Percentiles rank a stretch among this genome's conserved stretches.
phyloP scores from a whole-genome alignment of 345 rosid genomes.

The Arabis alpina region DNA sequence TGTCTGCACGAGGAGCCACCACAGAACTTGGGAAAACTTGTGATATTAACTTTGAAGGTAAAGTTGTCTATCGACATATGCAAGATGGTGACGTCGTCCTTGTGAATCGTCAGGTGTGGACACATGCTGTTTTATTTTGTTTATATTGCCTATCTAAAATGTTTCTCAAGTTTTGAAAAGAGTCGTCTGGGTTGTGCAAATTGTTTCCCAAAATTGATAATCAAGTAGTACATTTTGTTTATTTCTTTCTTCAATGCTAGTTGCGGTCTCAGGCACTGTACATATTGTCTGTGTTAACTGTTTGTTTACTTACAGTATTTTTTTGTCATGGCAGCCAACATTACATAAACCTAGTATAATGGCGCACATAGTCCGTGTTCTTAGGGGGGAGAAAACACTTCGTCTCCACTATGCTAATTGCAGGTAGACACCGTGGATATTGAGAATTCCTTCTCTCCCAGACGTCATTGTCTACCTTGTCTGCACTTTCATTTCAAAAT shows the following conservation, averaged over 20 bases:
- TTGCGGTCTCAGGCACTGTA: neutral
- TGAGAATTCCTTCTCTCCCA: neutral
- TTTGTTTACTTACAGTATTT: constrained; percentile 28
- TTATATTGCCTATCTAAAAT: constrained; percentile 1
- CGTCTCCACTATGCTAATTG: constrained; percentile 99
- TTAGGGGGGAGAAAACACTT: constrained; percentile 92
- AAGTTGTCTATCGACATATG: constrained; percentile 84
- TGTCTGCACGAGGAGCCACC: constrained; percentile 76
- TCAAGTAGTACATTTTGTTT: neutral
- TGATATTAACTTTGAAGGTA: constrained; percentile 73
- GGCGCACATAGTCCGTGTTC: constrained; percentile 94
- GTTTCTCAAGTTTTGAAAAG: neutral
- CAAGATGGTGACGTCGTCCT: constrained; percentile 95
- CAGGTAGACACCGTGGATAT: constrained; percentile 60
- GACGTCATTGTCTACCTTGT: constrained; percentile 16
- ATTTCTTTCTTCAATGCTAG: constrained; percentile 11
- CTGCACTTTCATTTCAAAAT: neutral
- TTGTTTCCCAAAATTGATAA: constrained; percentile 2
- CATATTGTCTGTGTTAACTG: constrained; percentile 8
- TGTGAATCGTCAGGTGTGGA: constrained; percentile 91
- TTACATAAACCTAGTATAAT: constrained; percentile 98
- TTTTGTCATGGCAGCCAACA: constrained; percentile 76
- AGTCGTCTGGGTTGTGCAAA: constrained; percentile 1
- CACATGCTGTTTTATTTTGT: constrained; percentile 14
- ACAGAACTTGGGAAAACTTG: constrained; percentile 63